Evolutionary conservation across 805 yeast genomes (phyloP), one percentile per base, ranked within the genome.

Genomic region (Schizosaccharomyces japonicus): DNA sequence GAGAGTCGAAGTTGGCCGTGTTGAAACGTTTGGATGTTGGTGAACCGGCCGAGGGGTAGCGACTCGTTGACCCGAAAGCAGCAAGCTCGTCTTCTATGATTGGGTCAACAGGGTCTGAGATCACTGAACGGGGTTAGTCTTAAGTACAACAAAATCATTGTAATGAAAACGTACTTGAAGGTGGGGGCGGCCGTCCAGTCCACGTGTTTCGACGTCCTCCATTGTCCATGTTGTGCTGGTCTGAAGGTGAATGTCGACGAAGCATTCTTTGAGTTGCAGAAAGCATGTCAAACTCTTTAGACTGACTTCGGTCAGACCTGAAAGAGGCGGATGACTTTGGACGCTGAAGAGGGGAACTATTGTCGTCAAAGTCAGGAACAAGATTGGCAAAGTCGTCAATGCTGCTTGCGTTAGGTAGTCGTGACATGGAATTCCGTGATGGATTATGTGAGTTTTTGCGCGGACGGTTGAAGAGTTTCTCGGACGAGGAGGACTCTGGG

Each of bases 1-100:
- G n/a, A n/a, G 27, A 36, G 23, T 36, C 42, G 42, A 36, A 21
- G 42, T 25, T 6, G 42, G 42, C 23, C 42, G 42, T n/a, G n/a
- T n/a, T n/a, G n/a, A n/a, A n/a, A n/a, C n/a, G n/a, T n/a, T n/a
- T n/a, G 13, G 42, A 5, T 3, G 17, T 17, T 15, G 15, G 15
- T 6, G 42, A 21, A 36, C 15, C 15, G 5, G 27, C 23, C 10
- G 42, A 19, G 13, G 42, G 42, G 23, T 36, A 36, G 23, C 42
- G 42, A 36, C 42, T 36, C 3, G 42, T 36, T 8, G 17, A 25
- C 13, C 23, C 17, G 5, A 36, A 23, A 36, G 42, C 26, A 7
- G 42, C 13, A 25, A 36, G 17, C 4, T 25, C 27, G 27, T 36
- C 42, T 23, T 36, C 42, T 36, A 36, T 19, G 6, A 36, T 36